These are phyloP conservation scores for Trichoderma virens DNA, from an alignment of 495 filamentous ascomycete species.

Conservation along the genomic window DNA sequence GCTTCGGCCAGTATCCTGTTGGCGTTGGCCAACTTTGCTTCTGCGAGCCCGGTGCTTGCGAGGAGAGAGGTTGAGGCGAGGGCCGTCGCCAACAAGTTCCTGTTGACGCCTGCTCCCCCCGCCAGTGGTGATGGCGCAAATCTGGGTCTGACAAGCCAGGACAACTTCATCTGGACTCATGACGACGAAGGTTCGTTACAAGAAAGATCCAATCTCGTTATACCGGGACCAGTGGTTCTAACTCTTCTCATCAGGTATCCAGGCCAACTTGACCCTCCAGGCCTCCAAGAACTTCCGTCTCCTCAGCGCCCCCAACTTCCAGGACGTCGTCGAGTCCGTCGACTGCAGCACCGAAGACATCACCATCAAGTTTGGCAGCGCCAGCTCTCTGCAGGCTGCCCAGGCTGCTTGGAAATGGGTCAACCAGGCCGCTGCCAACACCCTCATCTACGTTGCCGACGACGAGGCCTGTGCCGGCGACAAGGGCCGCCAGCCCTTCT, in stretches of 20 bases:
- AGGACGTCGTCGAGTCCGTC: neutral
- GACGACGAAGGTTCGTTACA: neutral
- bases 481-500: conserved; percentile 1
- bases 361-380: conserved; percentile 3
- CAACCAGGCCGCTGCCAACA: neutral
- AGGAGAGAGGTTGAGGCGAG: neutral
- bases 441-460: conserved; percentile 5
- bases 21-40: neutral
- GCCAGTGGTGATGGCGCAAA: neutral
- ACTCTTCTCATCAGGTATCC: neutral
- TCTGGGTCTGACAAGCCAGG: neutral
- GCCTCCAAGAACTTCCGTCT: neutral
- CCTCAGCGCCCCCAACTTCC: neutral
- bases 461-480: neutral
- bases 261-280: neutral
- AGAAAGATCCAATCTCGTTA: too few relatives aligned
- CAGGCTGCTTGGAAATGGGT: conserved; percentile 3
- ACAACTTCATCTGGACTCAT: neutral
- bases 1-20: neutral
- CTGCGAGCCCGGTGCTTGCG: neutral
- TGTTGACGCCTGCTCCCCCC: neutral
- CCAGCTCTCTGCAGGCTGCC: neutral
- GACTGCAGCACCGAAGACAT: neutral
- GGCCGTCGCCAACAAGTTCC: neutral
- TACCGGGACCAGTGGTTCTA: too few relatives aligned